A percentile compares a stretch with the other conserved stretches of the same genome.
phyloP scores from a whole-genome alignment of 2,329 filamentous ascomycete genomes.

The Trichoderma polysporum region DNA sequence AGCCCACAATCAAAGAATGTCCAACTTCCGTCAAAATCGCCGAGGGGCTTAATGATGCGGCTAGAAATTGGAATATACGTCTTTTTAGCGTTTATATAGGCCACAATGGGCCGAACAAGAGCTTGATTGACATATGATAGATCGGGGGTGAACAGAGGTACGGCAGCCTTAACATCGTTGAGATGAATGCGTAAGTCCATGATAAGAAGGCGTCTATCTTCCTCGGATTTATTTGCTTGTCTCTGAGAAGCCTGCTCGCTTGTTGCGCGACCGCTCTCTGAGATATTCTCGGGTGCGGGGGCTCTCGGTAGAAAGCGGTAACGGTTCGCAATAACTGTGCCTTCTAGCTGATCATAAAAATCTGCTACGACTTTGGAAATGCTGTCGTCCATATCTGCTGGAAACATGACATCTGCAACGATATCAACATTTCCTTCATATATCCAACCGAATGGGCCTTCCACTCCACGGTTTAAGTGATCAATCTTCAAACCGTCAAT shows the following conservation, averaged over 20 bases:
- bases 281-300: slow-evolving; percentile 36
- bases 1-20: slow-evolving; percentile 89
- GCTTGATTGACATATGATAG: slow-evolving; percentile 96
- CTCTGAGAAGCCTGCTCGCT: slow-evolving; percentile 20
- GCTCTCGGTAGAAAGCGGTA: slow-evolving; percentile 58
- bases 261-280: slow-evolving; percentile 27
- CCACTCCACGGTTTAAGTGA: slow-evolving; percentile 88
- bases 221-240: slow-evolving; percentile 34
- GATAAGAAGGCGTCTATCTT: slow-evolving; percentile 77
- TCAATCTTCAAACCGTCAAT: slow-evolving; percentile 95
- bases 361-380: slow-evolving; percentile 95
- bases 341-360: slow-evolving; percentile 94
- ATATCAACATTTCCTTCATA: slow-evolving; percentile 97
- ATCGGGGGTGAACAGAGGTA: slow-evolving; percentile 88
- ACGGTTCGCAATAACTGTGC: slow-evolving; percentile 78
- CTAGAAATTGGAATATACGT: slow-evolving; percentile 96
- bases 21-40: slow-evolving; percentile 95
- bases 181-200: slow-evolving; percentile 95
- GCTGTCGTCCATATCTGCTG: slow-evolving; percentile 81
- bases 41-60: slow-evolving; percentile 83
- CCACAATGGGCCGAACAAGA: slow-evolving; percentile 90
- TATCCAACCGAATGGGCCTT: slow-evolving; percentile 97
- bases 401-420: slow-evolving; percentile 92
- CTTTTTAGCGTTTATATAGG: slow-evolving; percentile 93
- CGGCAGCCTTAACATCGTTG: slow-evolving; percentile 89